Conservation (phyloP, 768 basidiomycete species). For the Porpolomopsis calyptriformis region DNA sequence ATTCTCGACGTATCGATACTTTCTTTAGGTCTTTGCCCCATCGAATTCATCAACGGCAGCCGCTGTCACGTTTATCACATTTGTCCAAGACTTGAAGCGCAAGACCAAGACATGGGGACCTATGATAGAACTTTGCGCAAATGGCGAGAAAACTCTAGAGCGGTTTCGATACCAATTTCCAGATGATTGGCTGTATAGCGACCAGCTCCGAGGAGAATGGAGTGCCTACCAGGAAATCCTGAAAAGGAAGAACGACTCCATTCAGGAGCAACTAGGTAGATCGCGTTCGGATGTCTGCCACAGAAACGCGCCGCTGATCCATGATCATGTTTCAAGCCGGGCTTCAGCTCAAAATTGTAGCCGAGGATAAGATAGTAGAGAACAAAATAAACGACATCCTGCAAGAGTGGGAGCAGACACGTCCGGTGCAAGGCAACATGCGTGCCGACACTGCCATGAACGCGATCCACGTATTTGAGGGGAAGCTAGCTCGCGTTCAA, state of each 20-base stretch:
- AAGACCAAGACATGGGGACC: slow-evolving; percentile 95
- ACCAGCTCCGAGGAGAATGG: slow-evolving; percentile 97
- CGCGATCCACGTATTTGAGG: slow-evolving; percentile 91
- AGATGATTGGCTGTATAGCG: slow-evolving; percentile 96
- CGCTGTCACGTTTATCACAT: slow-evolving; percentile 97
- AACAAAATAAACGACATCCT: slow-evolving; percentile 89
- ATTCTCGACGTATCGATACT: background rate
- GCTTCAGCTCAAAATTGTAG: slow-evolving; percentile 98
- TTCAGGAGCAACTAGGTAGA: slow-evolving; percentile 96
- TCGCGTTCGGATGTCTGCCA: slow-evolving; percentile 17
- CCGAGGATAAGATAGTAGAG: slow-evolving; percentile 96
- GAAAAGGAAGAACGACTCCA: slow-evolving; percentile 95
- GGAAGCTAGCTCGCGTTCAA: slow-evolving; percentile 75
- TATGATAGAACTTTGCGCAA: slow-evolving; percentile 88
- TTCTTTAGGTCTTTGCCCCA: slow-evolving; percentile 51
- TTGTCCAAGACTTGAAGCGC: slow-evolving; percentile 97
- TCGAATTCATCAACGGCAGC: slow-evolving; percentile 91
- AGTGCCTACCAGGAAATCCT: slow-evolving; percentile 96
- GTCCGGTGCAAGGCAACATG: slow-evolving; percentile 94
- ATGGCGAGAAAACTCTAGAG: slow-evolving; percentile 95
- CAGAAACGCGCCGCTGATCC: background rate
- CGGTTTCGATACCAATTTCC: slow-evolving; percentile 95
- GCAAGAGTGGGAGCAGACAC: slow-evolving; percentile 88
- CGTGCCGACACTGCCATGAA: slow-evolving; percentile 95
- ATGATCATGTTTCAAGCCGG: slow-evolving; percentile 48